These are phyloP conservation scores for Fusarium sp. DNA, from an alignment of 2,329 filamentous ascomycete genomes.

Conservation along the genomic window DNA sequence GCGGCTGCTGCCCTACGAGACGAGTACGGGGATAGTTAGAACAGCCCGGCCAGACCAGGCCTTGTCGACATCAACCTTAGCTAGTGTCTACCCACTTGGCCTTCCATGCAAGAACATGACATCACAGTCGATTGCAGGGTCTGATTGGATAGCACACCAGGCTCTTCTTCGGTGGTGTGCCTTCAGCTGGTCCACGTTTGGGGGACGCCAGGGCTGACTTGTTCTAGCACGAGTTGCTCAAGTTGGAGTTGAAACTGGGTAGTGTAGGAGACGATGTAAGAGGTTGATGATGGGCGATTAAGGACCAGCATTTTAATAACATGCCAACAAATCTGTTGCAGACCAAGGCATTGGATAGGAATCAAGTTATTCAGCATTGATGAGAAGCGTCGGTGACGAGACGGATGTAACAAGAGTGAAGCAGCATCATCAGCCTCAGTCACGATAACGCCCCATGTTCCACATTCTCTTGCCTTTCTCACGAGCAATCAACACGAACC, in stretches of 20 bases:
- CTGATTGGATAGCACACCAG: constrained; percentile 28
- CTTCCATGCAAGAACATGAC: constrained; percentile 31
- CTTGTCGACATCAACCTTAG: background rate
- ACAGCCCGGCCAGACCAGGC: constrained; percentile 9
- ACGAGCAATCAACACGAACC: constrained; percentile 6
- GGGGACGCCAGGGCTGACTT: constrained; percentile 35
- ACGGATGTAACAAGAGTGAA: constrained; percentile 31
- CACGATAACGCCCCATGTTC: constrained; percentile 27
- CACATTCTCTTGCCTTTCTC: constrained; percentile 20
- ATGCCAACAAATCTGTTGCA: constrained; percentile 26
- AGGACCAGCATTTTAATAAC: constrained; percentile 33
- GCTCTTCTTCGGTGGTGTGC: constrained; percentile 39
- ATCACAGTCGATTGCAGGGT: constrained; percentile 18
- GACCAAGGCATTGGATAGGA: constrained; percentile 22
- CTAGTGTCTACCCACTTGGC: constrained; percentile 10
- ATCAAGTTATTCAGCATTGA: constrained; percentile 5
- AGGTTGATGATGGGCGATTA: constrained; percentile 31
- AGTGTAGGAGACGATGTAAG: constrained; percentile 24
- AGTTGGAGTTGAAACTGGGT: constrained; percentile 25
- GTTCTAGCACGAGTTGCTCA: constrained; percentile 13
- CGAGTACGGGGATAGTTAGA: constrained; percentile 1
- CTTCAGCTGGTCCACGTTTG: constrained; percentile 36
- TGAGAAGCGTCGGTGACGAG: constrained; percentile 1
- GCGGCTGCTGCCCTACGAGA: constrained; percentile 19
- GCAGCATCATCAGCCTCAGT: constrained; percentile 16